These are phyloP conservation scores for Rhynchospora breviuscula DNA, from an alignment of 176 grass and related monocot genomes.

Conservation along the genomic window DNA sequence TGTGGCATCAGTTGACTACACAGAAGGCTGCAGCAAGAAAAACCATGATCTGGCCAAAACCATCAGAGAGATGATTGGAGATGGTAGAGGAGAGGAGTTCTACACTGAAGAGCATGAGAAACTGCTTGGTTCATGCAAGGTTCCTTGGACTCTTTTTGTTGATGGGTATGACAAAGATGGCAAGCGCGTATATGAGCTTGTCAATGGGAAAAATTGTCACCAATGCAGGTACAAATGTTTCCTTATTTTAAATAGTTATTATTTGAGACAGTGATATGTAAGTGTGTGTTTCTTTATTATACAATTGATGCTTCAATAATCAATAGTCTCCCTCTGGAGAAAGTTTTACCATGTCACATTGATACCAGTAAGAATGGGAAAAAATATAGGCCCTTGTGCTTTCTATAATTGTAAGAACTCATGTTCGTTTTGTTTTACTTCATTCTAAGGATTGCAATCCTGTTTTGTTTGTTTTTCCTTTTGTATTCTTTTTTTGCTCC, in stretches of 20 bases:
- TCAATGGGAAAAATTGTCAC: slow-evolving; percentile 73
- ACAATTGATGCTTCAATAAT: background rate
- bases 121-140: slow-evolving; percentile 46
- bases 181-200: slow-evolving; percentile 69
- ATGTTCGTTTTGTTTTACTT: background rate
- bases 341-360: background rate
- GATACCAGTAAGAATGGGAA: background rate
- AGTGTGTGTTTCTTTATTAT: background rate
- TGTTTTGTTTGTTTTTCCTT: background rate
- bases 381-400: background rate
- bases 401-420: background rate
- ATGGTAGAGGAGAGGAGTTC: slow-evolving; percentile 63
- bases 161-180: slow-evolving; percentile 66
- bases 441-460: background rate
- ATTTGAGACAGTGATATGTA: background rate
- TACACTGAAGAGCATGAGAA: slow-evolving; percentile 94
- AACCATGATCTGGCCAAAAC: slow-evolving; percentile 1
- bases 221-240: slow-evolving; percentile 65
- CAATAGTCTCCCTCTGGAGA: background rate
- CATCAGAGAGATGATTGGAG: slow-evolving; percentile 24
- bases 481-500: background rate
- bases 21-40: slow-evolving; percentile 24
- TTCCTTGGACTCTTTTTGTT: slow-evolving; percentile 76
- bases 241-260: background rate
- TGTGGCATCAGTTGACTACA: slow-evolving; percentile 52